Evolutionary conservation across 208 protist genomes (phyloP).

Genomic region (Leishmania major): DNA sequence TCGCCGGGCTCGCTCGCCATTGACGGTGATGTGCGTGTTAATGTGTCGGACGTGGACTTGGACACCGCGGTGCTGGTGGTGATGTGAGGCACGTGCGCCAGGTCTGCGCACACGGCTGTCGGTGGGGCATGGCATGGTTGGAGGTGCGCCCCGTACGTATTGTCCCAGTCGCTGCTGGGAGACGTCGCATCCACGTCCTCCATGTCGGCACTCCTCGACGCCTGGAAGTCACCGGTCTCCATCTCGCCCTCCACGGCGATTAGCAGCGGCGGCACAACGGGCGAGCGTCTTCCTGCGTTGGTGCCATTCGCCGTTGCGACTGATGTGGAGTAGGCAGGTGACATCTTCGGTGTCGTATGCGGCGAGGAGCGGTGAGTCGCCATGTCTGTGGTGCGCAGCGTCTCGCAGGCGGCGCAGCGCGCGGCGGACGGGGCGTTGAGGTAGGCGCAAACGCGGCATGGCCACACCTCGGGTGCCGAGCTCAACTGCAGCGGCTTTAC

Average conservation of each 20-base stretch:
- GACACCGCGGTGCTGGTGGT: not conserved
- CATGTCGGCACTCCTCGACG: not conserved
- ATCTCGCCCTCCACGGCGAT: not conserved
- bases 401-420: conserved; percentile 69
- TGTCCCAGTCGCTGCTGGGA: not conserved
- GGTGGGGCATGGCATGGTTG: not conserved
- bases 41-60: not conserved
- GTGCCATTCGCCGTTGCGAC: not conserved
- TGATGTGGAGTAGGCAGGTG: not conserved
- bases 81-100: not conserved
- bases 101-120: not conserved
- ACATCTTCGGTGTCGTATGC: conserved; percentile 6
- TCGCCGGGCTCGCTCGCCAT: not conserved
- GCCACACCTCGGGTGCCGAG: conserved; percentile 60
- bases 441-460: conserved; percentile 76
- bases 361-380: conserved; percentile 9
- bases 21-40: not conserved
- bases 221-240: not conserved
- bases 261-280: not conserved
- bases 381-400: conserved; percentile 26
- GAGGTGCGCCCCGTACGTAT: not conserved
- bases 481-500: conserved; percentile 33
- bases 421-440: conserved; percentile 56
- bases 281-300: not conserved
- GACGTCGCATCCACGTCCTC: not conserved